Evolutionary conservation across 176 grass and related monocot species (phyloP).

Genomic region (Chloris gayana): DNA sequence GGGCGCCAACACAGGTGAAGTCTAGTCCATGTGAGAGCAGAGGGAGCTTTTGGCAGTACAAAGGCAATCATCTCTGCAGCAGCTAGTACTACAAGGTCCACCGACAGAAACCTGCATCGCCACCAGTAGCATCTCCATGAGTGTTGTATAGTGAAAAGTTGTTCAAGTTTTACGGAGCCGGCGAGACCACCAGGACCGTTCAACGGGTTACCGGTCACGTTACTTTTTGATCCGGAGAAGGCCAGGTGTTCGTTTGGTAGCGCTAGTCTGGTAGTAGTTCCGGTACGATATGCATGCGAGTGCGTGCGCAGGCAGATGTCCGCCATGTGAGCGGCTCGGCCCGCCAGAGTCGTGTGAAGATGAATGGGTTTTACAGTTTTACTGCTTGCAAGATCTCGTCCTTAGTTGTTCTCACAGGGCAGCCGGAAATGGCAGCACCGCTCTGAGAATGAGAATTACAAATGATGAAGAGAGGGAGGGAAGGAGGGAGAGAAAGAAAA

Average conservation of each 20-base stretch:
- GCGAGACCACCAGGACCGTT: neutral
- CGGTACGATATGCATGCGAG: neutral
- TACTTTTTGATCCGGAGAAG: neutral
- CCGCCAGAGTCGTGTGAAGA: neutral
- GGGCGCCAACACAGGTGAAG: neutral
- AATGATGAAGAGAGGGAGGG: neutral
- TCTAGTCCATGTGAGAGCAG: neutral
- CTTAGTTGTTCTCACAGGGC: constrained; percentile 25
- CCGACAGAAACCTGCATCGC: neutral
- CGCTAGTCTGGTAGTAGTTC: neutral
- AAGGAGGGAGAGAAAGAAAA: neutral
- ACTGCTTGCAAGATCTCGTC: neutral
- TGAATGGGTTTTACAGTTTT: neutral
- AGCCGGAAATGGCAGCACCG: constrained; percentile 11
- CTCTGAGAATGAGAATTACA: constrained; percentile 2
- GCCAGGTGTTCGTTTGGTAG: neutral
- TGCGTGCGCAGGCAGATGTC: neutral
- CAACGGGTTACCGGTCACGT: neutral
- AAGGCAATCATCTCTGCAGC: neutral
- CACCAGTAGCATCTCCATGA: neutral
- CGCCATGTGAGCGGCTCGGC: neutral
- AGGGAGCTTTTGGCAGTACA: neutral
- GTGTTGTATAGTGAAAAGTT: neutral
- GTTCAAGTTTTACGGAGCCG: neutral
- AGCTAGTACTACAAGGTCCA: constrained; percentile 12